Evolutionary conservation across 2,329 filamentous ascomycete genomes (phyloP).

Genomic region (Colletotrichum neosansevieriae): DNA sequence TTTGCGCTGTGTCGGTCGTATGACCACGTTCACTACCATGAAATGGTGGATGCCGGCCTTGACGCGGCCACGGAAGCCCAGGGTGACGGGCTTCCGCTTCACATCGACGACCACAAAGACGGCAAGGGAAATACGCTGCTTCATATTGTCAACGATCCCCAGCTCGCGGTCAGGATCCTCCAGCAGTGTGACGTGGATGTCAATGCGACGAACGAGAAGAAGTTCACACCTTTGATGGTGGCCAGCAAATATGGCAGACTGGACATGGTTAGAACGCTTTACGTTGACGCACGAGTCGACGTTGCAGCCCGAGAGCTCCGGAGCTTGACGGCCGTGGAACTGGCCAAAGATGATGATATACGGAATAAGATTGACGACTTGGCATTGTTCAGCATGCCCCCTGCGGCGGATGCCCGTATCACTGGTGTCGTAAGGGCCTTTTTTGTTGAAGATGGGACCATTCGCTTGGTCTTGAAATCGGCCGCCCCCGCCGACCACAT

Average conservation of each 20-base stretch:
- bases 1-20: constrained; percentile 97
- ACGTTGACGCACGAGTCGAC: constrained; percentile 89
- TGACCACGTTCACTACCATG: constrained; percentile 86
- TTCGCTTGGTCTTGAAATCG: constrained; percentile 93
- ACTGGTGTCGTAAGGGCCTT: constrained; percentile 95
- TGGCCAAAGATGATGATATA: constrained; percentile 98
- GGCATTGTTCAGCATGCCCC: constrained; percentile 80
- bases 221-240: constrained; percentile 96
- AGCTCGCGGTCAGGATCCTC: constrained; percentile 80
- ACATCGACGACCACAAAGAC: constrained; percentile 93
- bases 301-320: constrained; percentile 84
- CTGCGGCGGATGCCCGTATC: constrained; percentile 81
- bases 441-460: constrained; percentile 95
- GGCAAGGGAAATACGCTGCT: constrained; percentile 92
- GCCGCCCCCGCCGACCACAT: constrained; percentile 85
- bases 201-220: constrained; percentile 94
- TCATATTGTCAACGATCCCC: constrained; percentile 92
- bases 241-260: constrained; percentile 97
- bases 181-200: constrained; percentile 92
- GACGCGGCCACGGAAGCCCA: constrained; percentile 80
- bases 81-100: constrained; percentile 81
- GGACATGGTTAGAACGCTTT: constrained; percentile 90
- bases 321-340: constrained; percentile 92
- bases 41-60: constrained; percentile 88
- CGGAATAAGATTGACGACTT: constrained; percentile 96